Conservation (phyloP, 2,329 filamentous ascomycete species). For the Alternaria postmessia region DNA sequence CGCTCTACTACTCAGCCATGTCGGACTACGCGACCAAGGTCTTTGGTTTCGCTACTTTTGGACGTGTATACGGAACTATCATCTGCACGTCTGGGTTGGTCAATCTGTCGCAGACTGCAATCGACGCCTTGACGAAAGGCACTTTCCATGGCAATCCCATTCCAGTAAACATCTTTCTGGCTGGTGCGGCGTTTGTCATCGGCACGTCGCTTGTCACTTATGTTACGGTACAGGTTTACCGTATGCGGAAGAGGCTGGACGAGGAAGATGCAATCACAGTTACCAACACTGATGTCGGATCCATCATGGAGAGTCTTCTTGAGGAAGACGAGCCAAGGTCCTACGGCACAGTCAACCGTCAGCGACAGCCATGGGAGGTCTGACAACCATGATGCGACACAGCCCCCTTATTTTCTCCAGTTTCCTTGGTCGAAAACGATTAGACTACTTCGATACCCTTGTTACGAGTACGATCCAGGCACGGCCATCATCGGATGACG, state of each 20-base stretch:
- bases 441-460: not conserved
- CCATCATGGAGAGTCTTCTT: conserved; percentile 56
- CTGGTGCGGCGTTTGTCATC: conserved; percentile 67
- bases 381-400: not conserved
- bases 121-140: conserved; percentile 79
- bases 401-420: not conserved
- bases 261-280: conserved; percentile 63
- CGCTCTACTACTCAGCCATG: conserved; percentile 89
- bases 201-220: conserved; percentile 68
- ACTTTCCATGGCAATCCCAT: conserved; percentile 75
- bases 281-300: conserved; percentile 73
- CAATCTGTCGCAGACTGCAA: conserved; percentile 80
- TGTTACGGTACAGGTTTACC: conserved; percentile 42
- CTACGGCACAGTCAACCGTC: conserved; percentile 36
- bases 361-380: conserved; percentile 24
- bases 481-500: not conserved
- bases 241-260: conserved; percentile 42
- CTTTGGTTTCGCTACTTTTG: conserved; percentile 88
- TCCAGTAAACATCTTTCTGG: conserved; percentile 75
- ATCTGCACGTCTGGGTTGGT: conserved; percentile 83
- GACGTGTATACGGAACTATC: conserved; percentile 86
- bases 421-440: not conserved
- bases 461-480: conserved; percentile 1
- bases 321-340: conserved; percentile 45
- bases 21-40: conserved; percentile 90